These are phyloP conservation scores for Durusdinium trenchii DNA, from an alignment of 73 alveolate species.

Conservation along the genomic window DNA sequence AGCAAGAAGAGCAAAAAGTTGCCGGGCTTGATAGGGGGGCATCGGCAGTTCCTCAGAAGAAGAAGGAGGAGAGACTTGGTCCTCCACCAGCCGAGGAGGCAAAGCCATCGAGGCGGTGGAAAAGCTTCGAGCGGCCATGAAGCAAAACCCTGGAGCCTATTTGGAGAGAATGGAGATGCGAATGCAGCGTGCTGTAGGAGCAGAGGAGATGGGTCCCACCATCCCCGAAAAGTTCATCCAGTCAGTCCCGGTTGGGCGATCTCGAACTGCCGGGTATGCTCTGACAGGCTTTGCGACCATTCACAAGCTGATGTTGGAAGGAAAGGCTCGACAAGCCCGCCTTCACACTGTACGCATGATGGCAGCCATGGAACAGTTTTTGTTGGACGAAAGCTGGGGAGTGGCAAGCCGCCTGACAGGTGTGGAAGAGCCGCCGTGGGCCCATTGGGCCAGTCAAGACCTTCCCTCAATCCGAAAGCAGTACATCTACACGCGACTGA, in stretches of 20 bases:
- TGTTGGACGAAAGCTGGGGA: background rate
- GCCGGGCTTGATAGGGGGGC: background rate
- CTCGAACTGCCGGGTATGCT: background rate
- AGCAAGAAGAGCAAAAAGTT: background rate
- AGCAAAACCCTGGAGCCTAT: background rate
- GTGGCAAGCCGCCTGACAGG: background rate
- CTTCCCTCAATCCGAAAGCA: background rate
- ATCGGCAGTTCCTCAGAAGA: background rate
- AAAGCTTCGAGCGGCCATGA: background rate
- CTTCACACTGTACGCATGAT: background rate
- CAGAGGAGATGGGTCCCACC: background rate
- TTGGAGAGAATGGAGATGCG: background rate
- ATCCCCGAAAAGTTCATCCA: no score
- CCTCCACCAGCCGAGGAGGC: background rate
- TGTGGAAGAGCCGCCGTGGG: background rate
- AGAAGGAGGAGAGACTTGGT: background rate
- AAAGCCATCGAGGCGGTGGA: background rate
- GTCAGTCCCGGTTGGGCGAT: background rate
- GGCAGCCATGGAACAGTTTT: conserved; percentile 26
- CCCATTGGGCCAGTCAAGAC: background rate
- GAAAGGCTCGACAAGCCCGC: background rate
- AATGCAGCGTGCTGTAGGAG: background rate
- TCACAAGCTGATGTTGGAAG: conserved; percentile 6
- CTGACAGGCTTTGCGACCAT: background rate
- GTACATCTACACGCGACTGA: background rate